Evolutionary conservation across 2,329 filamentous ascomycete genomes (phyloP), one percentile per base, ranked within the genome.

Genomic region (Phaeosphaeria sp.): DNA sequence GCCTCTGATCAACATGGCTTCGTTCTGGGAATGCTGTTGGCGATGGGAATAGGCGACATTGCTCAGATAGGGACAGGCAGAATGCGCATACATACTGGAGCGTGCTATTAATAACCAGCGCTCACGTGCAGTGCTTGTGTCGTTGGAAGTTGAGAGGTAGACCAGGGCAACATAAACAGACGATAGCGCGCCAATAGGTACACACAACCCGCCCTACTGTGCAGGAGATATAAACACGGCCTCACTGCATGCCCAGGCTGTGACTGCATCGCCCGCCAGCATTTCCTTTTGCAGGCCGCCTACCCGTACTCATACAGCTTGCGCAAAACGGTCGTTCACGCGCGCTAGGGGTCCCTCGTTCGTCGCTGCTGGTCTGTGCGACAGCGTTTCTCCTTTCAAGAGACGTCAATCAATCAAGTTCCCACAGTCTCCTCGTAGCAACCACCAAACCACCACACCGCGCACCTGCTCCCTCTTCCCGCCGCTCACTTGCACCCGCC

Each of bases 1-100:
- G 65, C 65, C 48, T 48, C 39, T 47, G 39, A 21, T 48, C 48
- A 48, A 46, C 15, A 17, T 42, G 46, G 33, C 33, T 20, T 50
- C 48, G 30, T 11, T 15, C 25, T 51, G 30, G 30, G 20, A 27
- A 36, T 52, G 15, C 44, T 46, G 50, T 44, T 47, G 27, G 42
- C 25, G n/a, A 13, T 23, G 20, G 20, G 50, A 39, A 53, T 41
- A 53, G 51, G 51, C 46, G 51, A 13, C 6, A 42, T 41, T 53
- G 43, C 18, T 46, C 43, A 41, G n/a, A 27, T 27, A 22, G 5
- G 27, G 13, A 41, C 11, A 30, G 30, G 42, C 20, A 23, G 44
- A 44, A 44, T 44, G 42, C 42, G 42, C 30, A 36, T 36, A 36
- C 30, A 36, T 36, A 36, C 30, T 36, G 42, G 18, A 20, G 18